Evolutionary conservation across 1,284 basidiomycete species (phyloP).

Genomic region (Mycosarcoma mackinlayi): DNA sequence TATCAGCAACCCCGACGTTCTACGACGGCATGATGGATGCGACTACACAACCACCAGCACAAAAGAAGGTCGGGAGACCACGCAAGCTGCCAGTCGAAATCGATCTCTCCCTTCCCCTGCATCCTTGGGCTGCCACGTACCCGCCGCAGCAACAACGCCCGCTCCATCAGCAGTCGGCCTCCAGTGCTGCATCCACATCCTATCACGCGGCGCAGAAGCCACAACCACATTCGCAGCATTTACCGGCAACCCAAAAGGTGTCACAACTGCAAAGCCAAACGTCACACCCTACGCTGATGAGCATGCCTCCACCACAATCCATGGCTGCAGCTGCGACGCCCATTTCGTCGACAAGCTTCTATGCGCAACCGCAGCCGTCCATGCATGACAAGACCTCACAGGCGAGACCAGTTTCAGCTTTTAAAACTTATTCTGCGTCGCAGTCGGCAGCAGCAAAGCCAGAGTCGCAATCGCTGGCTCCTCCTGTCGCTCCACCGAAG

Average conservation of each 20-base stretch:
- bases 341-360: slow-evolving; percentile 10
- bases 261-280: neutral
- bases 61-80: slow-evolving; percentile 12
- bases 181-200: neutral
- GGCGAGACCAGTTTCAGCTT: neutral
- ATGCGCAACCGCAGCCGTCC: slow-evolving; percentile 11
- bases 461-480: neutral
- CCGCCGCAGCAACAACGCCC: neutral
- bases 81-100: slow-evolving; percentile 17
- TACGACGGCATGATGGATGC: slow-evolving; percentile 13
- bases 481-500: slow-evolving; percentile 1
- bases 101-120: slow-evolving; percentile 20
- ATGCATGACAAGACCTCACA: neutral
- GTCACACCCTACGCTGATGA: neutral
- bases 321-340: slow-evolving; percentile 1
- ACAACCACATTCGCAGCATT: neutral
- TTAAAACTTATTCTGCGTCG: neutral
- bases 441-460: slow-evolving; percentile 1
- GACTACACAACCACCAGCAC: neutral
- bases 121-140: slow-evolving; percentile 28
- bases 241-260: neutral
- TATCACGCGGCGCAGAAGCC: neutral
- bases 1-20: neutral
- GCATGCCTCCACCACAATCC: slow-evolving; percentile 2
- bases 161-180: neutral